These are phyloP conservation scores for Alternaria hordeiaustralica DNA, from an alignment of 2,329 filamentous ascomycete genomes.

Conservation along the genomic window DNA sequence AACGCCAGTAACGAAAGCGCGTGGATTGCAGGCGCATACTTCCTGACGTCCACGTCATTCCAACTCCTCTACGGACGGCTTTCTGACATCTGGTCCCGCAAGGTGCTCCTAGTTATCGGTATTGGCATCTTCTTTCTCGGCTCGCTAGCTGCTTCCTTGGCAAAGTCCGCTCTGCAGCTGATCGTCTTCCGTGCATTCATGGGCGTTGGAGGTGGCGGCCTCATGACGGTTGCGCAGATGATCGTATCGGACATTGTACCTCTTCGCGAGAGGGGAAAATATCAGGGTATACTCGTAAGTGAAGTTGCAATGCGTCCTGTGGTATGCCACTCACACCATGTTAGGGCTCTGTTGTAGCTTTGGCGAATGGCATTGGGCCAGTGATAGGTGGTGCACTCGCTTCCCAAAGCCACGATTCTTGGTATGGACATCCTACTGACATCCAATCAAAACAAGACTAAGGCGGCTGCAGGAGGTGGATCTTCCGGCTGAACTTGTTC, in stretches of 20 bases:
- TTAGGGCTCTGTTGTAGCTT: conserved; percentile 44
- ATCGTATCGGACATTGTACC: conserved; percentile 49
- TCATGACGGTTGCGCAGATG: conserved; percentile 53
- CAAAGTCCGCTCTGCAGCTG: conserved; percentile 58
- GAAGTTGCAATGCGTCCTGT: neutral
- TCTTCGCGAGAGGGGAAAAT: conserved; percentile 48
- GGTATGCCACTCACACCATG: neutral
- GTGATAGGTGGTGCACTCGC: conserved; percentile 36
- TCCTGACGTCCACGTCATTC: conserved; percentile 68
- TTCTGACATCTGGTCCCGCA: conserved; percentile 64
- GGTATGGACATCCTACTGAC: conserved; percentile 7
- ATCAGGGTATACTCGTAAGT: conserved; percentile 43
- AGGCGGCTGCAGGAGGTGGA: conserved; percentile 21
- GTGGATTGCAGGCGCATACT: conserved; percentile 62
- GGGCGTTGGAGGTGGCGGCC: conserved; percentile 69
- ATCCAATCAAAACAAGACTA: neutral
- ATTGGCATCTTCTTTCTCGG: conserved; percentile 55
- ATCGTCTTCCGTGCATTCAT: conserved; percentile 66
- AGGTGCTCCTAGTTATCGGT: conserved; percentile 57
- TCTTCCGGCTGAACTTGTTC: conserved; percentile 47
- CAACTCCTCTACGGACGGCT: conserved; percentile 69
- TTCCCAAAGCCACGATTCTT: conserved; percentile 24
- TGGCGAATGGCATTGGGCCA: conserved; percentile 37
- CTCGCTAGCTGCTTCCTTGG: conserved; percentile 64
- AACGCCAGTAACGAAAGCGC: conserved; percentile 57